Conservation (phyloP, 1,284 basidiomycete genomes). For the Rugosomyces carneus region DNA sequence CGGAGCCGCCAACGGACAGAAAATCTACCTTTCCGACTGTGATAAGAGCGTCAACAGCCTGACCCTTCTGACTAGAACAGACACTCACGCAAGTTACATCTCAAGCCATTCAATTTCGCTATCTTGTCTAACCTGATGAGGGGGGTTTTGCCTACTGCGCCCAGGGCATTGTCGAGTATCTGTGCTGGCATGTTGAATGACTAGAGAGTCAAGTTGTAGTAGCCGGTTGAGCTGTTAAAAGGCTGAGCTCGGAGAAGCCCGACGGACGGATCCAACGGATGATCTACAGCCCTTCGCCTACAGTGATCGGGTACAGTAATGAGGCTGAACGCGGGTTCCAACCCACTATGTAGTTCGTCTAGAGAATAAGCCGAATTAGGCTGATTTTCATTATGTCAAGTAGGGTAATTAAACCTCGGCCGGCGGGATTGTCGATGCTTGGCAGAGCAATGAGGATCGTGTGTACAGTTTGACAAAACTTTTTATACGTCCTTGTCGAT, state of each 20-base stretch:
- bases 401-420: too few relatives aligned
- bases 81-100: constrained; percentile 83
- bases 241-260: constrained; percentile 14
- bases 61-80: constrained; percentile 2
- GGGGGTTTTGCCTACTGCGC: constrained; percentile 87
- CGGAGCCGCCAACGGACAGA: constrained; percentile 87
- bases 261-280: constrained; percentile 14
- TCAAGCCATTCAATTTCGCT: constrained; percentile 66
- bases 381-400: too few relatives aligned
- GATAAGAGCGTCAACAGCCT: constrained; percentile 1
- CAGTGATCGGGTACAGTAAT: too few relatives aligned
- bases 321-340: too few relatives aligned
- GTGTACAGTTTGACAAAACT: not conserved
- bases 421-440: too few relatives aligned
- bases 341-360: too few relatives aligned
- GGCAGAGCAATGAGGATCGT: too few relatives aligned
- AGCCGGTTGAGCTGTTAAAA: constrained; percentile 11
- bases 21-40: constrained; percentile 89
- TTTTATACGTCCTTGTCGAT: constrained; percentile 21
- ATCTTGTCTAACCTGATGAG: constrained; percentile 84
- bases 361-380: too few relatives aligned
- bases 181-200: constrained; percentile 26
- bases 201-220: not conserved
- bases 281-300: too few relatives aligned
- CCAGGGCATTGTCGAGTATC: constrained; percentile 74